Evolutionary conservation across 345 rosid species (phyloP).

Genomic region (Corymbia maculata): DNA sequence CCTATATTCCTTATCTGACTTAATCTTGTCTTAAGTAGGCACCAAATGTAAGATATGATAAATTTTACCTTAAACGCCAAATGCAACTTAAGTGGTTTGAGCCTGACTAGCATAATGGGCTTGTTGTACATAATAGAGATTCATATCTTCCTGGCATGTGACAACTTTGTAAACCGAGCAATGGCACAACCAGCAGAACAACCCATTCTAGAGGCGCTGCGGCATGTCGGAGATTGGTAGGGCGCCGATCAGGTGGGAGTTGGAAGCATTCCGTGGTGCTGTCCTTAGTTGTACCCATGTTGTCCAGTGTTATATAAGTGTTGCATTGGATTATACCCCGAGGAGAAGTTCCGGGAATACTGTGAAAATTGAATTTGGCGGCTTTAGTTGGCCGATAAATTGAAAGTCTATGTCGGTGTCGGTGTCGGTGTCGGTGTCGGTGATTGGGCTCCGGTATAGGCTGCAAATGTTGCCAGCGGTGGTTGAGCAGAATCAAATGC

Average conservation of each 20-base stretch:
- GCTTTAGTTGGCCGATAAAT: background rate
- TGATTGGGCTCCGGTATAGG: background rate
- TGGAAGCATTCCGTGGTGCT: background rate
- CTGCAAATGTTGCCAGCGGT: background rate
- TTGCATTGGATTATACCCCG: background rate
- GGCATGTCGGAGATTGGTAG: background rate
- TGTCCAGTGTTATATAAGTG: background rate
- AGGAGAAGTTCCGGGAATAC: background rate
- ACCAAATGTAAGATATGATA: no score
- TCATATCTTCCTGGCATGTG: background rate
- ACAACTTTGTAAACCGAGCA: background rate
- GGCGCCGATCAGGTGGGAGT: background rate
- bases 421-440: background rate
- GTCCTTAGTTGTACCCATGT: background rate
- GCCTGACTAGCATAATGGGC: no score
- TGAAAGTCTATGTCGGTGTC: background rate
- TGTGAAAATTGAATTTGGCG: background rate
- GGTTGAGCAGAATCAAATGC: no score
- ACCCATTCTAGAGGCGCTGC: background rate
- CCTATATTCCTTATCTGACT: no score
- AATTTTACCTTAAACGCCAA: no score
- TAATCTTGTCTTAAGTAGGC: no score
- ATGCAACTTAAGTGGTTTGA: no score
- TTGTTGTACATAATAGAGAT: background rate
- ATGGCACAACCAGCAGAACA: background rate